Base-by-base conservation (phyloP, 2,329 filamentous ascomycete genomes). In the Fonsecaea erecta region DNA sequence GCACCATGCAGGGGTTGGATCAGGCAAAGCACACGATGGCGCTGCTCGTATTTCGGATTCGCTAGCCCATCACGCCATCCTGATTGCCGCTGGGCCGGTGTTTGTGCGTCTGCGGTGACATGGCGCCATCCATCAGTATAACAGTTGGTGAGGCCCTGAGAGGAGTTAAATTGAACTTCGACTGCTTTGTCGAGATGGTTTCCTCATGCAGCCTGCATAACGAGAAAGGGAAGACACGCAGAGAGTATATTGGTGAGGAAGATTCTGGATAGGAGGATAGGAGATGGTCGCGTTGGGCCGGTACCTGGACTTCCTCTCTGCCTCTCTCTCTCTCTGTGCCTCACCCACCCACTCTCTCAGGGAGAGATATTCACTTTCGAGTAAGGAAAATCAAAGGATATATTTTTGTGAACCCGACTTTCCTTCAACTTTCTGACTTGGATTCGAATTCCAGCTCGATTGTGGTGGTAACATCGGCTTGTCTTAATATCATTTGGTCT, bases 41-140 rank as follows among this genome's bases (percentile, higher is more conserved):
- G 11, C 37, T 26, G 16, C 21, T 58, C 55, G 55, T 58, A 48
- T 58, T 58, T 48, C 35, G 35, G 35, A 11, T 4, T 56, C 9
- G 7, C 16, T 24, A 37, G 34, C 11, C 35, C 35, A 40, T n/a
- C 1, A 34, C 2, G 28, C 28, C 3, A 30, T 34, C n/a, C n/a
- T n/a, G 37, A 40, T 40, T 40, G 37, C 37, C 37, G 37, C 37
- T 18, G 37, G 37, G 35, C 34, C 35, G 35, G 12, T 18, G 24
- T 43, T 24, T 30, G 28, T 30, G 28, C 28, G n/a, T 5, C 6
- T 12, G 12, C 40, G 1, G 18, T 28, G 6, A 21, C 18, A 11
- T 48, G 28, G 55, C 55, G 55, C 55, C 40, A 58, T 48, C 55
- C 40, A 58, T 48, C 14, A 21, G 34, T 26, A 37, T 12, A 7